Evolutionary conservation across 139 green algal species (phyloP).

Genomic region (Chlamydomonas sphaeroides): DNA sequence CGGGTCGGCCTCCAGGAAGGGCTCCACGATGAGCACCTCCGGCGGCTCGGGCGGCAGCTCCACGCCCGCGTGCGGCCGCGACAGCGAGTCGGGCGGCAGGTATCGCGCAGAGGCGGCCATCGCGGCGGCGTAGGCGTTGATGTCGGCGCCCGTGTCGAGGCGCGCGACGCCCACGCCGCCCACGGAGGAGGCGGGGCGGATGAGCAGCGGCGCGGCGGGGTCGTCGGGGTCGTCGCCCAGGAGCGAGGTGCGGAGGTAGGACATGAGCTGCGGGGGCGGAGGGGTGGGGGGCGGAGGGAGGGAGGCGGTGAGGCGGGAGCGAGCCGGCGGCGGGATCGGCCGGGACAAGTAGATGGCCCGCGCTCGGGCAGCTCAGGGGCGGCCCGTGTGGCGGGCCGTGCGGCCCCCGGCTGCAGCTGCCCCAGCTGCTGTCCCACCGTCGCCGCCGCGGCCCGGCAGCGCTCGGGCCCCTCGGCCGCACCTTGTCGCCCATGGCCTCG

Average conservation of each 20-base stretch:
- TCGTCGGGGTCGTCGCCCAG: too few species aligned
- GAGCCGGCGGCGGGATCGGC: too few species aligned
- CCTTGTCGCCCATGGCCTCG: not conserved
- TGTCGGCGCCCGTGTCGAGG: not conserved
- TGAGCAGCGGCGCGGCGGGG: not conserved
- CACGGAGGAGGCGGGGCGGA: not conserved
- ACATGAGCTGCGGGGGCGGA: too few species aligned
- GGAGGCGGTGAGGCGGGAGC: too few species aligned
- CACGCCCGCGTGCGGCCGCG: constrained; percentile 10
- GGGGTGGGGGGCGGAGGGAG: too few species aligned
- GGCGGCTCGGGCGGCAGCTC: constrained; percentile 4
- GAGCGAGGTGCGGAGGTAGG: too few species aligned
- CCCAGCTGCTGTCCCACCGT: too few species aligned
- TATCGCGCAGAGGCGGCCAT: not conserved
- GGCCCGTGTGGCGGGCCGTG: too few species aligned
- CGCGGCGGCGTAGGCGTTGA: not conserved
- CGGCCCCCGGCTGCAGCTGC: too few species aligned
- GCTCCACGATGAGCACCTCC: not conserved
- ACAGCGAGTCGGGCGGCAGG: constrained; percentile 8
- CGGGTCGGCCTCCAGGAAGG: not conserved
- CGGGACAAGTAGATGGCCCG: too few species aligned
- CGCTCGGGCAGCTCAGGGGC: too few species aligned
- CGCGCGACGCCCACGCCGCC: constrained; percentile 4
- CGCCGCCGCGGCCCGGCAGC: too few species aligned
- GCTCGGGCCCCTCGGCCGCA: not conserved